A percentile compares a stretch with the other conserved stretches of the same genome.
These are phyloP conservation scores for Coniochaeta sp. DNA, from an alignment of 2,329 filamentous ascomycete species.

Conservation along the genomic window DNA sequence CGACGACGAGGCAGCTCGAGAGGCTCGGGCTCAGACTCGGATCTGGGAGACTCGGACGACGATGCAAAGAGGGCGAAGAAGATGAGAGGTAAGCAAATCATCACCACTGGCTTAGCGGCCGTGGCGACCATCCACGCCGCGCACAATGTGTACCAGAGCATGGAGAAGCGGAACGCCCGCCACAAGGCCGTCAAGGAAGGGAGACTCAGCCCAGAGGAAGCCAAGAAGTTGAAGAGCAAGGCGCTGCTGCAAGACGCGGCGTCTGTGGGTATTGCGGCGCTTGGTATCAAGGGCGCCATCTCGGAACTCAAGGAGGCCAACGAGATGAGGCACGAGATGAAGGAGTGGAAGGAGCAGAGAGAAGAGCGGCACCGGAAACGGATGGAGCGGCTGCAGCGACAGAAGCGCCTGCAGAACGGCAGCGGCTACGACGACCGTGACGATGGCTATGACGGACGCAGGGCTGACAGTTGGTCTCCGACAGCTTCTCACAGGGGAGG, in stretches of 20 bases:
- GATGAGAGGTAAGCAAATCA: conserved; percentile 56
- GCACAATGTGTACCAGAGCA: conserved; percentile 50
- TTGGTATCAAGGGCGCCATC: conserved; percentile 51
- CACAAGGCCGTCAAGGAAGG: conserved; percentile 48
- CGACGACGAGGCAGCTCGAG: conserved; percentile 26
- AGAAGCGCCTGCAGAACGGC: conserved; percentile 19
- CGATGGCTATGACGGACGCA: conserved; percentile 16
- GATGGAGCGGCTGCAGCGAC: conserved; percentile 24
- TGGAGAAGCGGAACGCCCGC: conserved; percentile 48
- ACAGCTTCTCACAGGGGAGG: conserved; percentile 27
- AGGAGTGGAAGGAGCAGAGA: conserved; percentile 42
- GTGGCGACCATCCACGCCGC: conserved; percentile 55
- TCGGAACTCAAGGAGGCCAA: conserved; percentile 49
- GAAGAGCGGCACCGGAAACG: conserved; percentile 41
- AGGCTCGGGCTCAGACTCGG: conserved; percentile 41
- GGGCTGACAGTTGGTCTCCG: conserved; percentile 38
- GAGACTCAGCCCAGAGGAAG: conserved; percentile 40
- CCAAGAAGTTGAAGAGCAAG: conserved; percentile 50
- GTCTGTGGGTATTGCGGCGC: conserved; percentile 49
- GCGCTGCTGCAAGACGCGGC: conserved; percentile 51
- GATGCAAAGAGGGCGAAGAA: conserved; percentile 47
- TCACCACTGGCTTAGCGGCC: conserved; percentile 49
- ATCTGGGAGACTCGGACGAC: conserved; percentile 51
- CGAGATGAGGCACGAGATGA: conserved; percentile 40
- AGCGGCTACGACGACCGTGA: conserved; percentile 9